Evolutionary conservation across 768 basidiomycete genomes (phyloP), one percentile per base, ranked within the genome.

Genomic region (Candolleomyces efflorescens): DNA sequence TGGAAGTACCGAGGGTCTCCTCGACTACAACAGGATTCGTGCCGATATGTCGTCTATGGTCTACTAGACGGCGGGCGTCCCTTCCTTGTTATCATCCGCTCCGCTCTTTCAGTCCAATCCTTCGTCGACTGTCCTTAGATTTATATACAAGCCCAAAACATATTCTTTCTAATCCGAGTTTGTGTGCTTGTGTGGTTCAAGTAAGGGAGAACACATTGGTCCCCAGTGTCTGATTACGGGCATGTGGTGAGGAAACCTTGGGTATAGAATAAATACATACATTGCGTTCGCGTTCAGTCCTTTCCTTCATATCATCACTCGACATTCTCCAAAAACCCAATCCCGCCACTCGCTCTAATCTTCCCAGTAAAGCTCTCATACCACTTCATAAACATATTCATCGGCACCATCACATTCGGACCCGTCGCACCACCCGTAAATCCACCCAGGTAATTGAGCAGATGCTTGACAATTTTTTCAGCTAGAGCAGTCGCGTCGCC

Each of bases 11-110:
- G 97, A 99, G 64, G 94, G 95, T 68, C 82, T 98, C 43, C 78
- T 95, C 47, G 96, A 98, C 73, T 98, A 98, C 79, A 92, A 89
- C 77, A 92, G 95, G 66, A 81, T 91, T 67, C 88, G 90, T 58
- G 72, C 83, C 26, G 90, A 91, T 64, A 91, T 85, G 86, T 90
- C 90, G 27, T 90, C 90, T 27, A 76, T 92, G 80, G 63, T 83
- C 61, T 87, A 87, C 71, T 92, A 83, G 77, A 78, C 27, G 56
- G 49, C 7, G 6, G 32, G 32, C 32, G 4, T 48, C 3, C 46
- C 13, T 24, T 48, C 23, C 4, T 48, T 18, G 5, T 20, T 6
- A 18, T 24, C 13, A n/a, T n/a, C n/a, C n/a, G 18, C 18, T 15
- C 23, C 23, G 13, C 5, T n/a, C 24, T 15, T 48, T 18, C 11